Evolutionary conservation across 2,329 filamentous ascomycete species (phyloP), one percentile per base, ranked within the genome.

Genomic region (Endothia cerciana): DNA sequence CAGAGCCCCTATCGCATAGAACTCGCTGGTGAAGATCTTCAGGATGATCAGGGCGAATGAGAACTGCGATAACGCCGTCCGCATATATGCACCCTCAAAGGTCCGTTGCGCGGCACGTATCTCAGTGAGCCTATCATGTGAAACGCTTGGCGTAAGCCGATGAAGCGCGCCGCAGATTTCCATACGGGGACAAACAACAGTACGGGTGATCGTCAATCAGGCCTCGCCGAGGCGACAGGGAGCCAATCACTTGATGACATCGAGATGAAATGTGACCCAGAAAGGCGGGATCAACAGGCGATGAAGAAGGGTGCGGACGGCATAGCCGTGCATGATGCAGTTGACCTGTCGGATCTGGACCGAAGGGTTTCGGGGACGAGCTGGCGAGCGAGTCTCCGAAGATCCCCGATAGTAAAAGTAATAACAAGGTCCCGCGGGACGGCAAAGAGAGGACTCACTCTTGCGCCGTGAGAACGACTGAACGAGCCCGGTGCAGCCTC

Each of bases 1-100:
- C 40, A 99, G 83, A 7, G 95, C 95, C n/a, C 95, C 95, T 69
- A 97, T 97, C 71, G 91, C 89, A 79, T 98, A 98, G 82, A 99
- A 98, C 75, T 98, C 95, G 62, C 89, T 87, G 10, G 93, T 97
- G 81, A 99, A 98, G 78, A 99, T 96, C 81, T 96, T 97, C 71
- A 97, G 87, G 62, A 99, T 92, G 69, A 99, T 89, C 60, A 99
- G 88, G 25, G 94, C 90, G 77, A 99, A 98, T 65, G 91, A 94
- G 81, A 98, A 98, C 74, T 98, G 94, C 3, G 92, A 92, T 25
- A 99, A 87, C 2, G 94, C 94, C 0, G 95, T 99, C 68, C 95
- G 91, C 74, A 97, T 91, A 79, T 98, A 99, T 28, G 95, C 95
- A 28, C 95, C 95, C 79, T 99, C 95, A 73, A 98, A 99, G 1